phyloP scores from a whole-genome alignment of 108 stramenopile genomes.

The Skeletonema potamos region DNA sequence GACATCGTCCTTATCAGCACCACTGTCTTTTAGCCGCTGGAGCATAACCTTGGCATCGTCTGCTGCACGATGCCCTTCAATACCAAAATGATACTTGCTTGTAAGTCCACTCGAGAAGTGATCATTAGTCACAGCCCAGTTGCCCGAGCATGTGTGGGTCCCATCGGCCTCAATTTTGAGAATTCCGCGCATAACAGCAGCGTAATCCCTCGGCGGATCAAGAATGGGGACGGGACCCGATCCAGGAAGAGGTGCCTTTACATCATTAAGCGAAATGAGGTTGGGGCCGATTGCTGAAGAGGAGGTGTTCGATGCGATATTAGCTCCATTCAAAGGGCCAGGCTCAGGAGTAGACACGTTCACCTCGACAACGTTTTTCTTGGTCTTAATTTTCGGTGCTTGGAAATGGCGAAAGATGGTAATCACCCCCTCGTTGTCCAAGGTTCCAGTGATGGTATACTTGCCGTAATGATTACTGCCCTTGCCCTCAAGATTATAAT shows the following conservation, averaged over 20 bases:
- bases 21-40: conserved; percentile 14
- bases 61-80: conserved; percentile 59
- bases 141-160: conserved; percentile 69
- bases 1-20: conserved; percentile 23
- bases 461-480: conserved; percentile 83
- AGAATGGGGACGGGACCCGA: conserved; percentile 23
- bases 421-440: conserved; percentile 68
- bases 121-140: conserved; percentile 78
- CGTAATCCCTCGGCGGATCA: conserved; percentile 54
- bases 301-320: conserved; percentile 20
- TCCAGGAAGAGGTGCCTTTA: conserved; percentile 41
- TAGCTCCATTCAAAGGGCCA: conserved; percentile 45
- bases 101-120: conserved; percentile 68
- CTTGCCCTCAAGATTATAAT: conserved; percentile 83
- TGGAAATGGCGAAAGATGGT: conserved; percentile 83
- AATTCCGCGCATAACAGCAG: conserved; percentile 76
- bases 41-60: conserved; percentile 39
- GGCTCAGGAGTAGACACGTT: conserved; percentile 50
- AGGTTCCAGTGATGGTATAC: conserved; percentile 81
- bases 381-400: conserved; percentile 24
- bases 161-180: conserved; percentile 76
- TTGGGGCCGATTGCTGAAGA: conserved; percentile 35
- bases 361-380: neutral
- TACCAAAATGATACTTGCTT: conserved; percentile 71
- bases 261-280: conserved; percentile 60